phyloP scores from a whole-genome alignment of 495 filamentous ascomycete genomes.

The Tuber borchii region DNA sequence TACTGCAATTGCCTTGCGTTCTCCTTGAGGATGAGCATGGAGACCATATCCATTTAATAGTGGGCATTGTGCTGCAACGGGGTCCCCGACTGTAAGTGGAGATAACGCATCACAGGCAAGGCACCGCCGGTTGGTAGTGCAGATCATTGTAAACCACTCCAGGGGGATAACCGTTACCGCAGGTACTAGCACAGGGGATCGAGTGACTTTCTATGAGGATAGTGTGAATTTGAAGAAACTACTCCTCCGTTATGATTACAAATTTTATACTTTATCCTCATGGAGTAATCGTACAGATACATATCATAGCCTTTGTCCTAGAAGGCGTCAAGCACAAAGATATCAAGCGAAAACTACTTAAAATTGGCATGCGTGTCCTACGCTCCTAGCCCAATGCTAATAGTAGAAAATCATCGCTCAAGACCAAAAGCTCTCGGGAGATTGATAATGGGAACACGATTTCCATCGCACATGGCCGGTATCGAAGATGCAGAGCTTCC shows the following conservation, averaged over 20 bases:
- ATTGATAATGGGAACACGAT: neutral
- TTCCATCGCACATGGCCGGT: neutral
- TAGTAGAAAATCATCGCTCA: neutral
- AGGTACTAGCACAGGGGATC: neutral
- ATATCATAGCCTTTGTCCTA: neutral
- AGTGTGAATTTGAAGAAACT: neutral
- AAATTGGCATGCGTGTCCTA: neutral
- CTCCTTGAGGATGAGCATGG: neutral
- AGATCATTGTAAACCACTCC: neutral
- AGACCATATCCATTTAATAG: neutral
- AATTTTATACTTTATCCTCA: neutral
- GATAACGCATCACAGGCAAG: neutral
- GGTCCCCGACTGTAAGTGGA: neutral
- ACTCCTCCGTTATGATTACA: neutral
- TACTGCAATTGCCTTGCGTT: neutral
- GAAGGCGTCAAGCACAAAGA: neutral
- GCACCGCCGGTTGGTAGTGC: too few species aligned
- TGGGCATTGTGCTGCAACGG: neutral
- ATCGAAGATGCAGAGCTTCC: neutral
- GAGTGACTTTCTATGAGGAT: neutral
- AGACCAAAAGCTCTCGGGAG: neutral
- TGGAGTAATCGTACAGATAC: neutral
- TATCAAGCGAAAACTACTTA: neutral
- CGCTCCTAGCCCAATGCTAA: neutral
- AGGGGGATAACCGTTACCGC: neutral